A percentile compares a stretch with the other conserved stretches of the same genome.
phyloP scores from a whole-genome alignment of 2,329 filamentous ascomycete genomes.

The Orbilia quercus region DNA sequence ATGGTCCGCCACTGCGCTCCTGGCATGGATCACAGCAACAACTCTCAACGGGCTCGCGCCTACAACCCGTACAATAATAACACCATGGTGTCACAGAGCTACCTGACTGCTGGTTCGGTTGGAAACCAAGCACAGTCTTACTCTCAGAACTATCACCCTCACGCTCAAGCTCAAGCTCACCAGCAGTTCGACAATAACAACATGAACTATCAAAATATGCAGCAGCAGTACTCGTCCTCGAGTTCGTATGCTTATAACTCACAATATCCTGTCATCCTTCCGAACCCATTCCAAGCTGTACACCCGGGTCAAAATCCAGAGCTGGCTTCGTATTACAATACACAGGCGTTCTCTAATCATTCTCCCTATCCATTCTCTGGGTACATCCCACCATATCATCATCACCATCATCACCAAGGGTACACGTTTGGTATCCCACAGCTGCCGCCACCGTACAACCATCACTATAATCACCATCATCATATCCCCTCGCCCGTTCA shows the following conservation, averaged over 20 bases:
- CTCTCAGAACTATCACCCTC: slow-evolving; percentile 4
- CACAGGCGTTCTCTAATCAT: slow-evolving; percentile 27
- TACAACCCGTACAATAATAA: slow-evolving; percentile 25
- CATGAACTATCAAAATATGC: slow-evolving; percentile 31
- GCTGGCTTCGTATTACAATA: slow-evolving; percentile 32
- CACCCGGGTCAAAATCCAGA: slow-evolving; percentile 30
- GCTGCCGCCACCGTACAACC: slow-evolving; percentile 27
- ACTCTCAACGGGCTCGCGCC: slow-evolving; percentile 27
- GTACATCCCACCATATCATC: slow-evolving; percentile 19
- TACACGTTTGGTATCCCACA: slow-evolving; percentile 18
- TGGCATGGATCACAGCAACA: slow-evolving; percentile 34
- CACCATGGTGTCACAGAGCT: slow-evolving; percentile 35
- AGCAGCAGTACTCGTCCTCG: slow-evolving; percentile 22
- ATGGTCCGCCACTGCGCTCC: slow-evolving; percentile 18
- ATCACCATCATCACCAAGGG: slow-evolving; percentile 16
- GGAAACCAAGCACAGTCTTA: slow-evolving; percentile 11
- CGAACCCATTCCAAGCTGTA: slow-evolving; percentile 34
- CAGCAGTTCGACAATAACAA: slow-evolving; percentile 26
- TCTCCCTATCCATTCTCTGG: slow-evolving; percentile 16
- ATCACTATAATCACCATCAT: slow-evolving; percentile 33
- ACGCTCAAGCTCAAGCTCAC: slow-evolving; percentile 11
- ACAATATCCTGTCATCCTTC: slow-evolving; percentile 26
- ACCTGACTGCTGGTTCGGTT: slow-evolving; percentile 24
- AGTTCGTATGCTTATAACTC: slow-evolving; percentile 37
- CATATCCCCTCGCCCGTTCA: slow-evolving; percentile 41